These are phyloP conservation scores for Truncatella angustata DNA, from an alignment of 2,329 filamentous ascomycete species.

Conservation along the genomic window DNA sequence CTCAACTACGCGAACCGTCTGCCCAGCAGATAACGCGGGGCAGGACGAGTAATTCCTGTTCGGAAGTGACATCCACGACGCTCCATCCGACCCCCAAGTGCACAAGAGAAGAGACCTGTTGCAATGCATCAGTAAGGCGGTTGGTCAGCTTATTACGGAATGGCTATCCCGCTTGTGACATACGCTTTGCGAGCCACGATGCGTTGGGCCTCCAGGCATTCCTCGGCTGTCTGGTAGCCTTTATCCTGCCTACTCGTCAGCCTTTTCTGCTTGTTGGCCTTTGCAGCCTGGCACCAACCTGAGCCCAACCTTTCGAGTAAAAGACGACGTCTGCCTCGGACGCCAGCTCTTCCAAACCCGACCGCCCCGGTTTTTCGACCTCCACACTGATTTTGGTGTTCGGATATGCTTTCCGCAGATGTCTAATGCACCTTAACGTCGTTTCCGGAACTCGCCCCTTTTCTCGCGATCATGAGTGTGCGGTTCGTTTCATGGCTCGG, in stretches of 20 bases:
- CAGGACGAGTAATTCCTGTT: slow-evolving; percentile 36
- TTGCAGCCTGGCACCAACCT: slow-evolving; percentile 43
- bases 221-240: slow-evolving; percentile 26
- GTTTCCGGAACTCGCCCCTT: slow-evolving; percentile 65
- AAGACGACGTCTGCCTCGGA: slow-evolving; percentile 68
- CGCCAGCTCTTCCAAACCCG: slow-evolving; percentile 58
- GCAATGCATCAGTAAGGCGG: slow-evolving; percentile 10
- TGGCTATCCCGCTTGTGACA: slow-evolving; percentile 21
- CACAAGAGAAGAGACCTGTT: slow-evolving; percentile 31
- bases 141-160: background rate
- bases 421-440: slow-evolving; percentile 56
- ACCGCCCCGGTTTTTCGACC: slow-evolving; percentile 66
- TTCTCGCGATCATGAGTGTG: slow-evolving; percentile 19
- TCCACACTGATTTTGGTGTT: slow-evolving; percentile 63
- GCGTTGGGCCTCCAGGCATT: slow-evolving; percentile 29
- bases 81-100: slow-evolving; percentile 45
- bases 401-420: slow-evolving; percentile 47
- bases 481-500: slow-evolving; percentile 8
- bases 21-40: slow-evolving; percentile 39
- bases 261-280: background rate
- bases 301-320: slow-evolving; percentile 69
- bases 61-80: slow-evolving; percentile 41
- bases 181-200: slow-evolving; percentile 29
- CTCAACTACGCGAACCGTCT: slow-evolving; percentile 53
- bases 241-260: slow-evolving; percentile 23